Evolutionary conservation across 768 basidiomycete species (phyloP).

Genomic region (Hysterangium stoloniferum): DNA sequence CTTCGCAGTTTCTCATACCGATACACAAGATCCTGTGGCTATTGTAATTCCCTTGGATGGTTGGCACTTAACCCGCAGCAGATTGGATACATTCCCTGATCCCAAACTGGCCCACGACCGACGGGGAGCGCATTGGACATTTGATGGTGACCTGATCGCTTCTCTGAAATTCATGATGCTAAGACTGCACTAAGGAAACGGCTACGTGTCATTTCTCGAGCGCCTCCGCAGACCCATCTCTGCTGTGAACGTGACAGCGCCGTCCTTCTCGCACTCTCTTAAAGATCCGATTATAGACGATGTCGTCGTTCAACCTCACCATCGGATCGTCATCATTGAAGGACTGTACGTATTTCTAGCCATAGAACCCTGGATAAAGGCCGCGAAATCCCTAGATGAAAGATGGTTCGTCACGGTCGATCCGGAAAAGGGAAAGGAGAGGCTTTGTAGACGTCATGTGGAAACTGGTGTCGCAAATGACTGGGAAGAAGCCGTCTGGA

Average conservation of each 20-base stretch:
- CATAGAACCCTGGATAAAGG: slow-evolving; percentile 65
- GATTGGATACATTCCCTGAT: slow-evolving; percentile 70
- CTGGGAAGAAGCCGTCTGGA: slow-evolving; percentile 54
- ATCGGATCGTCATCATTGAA: slow-evolving; percentile 81
- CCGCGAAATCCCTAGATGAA: slow-evolving; percentile 61
- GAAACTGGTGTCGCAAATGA: slow-evolving; percentile 64
- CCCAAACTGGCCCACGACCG: slow-evolving; percentile 70
- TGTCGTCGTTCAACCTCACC: slow-evolving; percentile 46
- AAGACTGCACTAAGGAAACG: background rate
- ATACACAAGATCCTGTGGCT: slow-evolving; percentile 27
- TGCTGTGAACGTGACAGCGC: slow-evolving; percentile 40
- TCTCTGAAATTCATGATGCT: slow-evolving; percentile 7
- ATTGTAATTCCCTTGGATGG: slow-evolving; percentile 81
- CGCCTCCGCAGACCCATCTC: slow-evolving; percentile 5
- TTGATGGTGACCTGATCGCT: slow-evolving; percentile 43
- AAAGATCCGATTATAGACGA: slow-evolving; percentile 75
- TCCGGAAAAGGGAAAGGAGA: slow-evolving; percentile 41
- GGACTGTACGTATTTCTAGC: slow-evolving; percentile 81
- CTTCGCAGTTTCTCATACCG: slow-evolving; percentile 5
- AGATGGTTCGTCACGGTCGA: slow-evolving; percentile 67
- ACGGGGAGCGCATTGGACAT: slow-evolving; percentile 88
- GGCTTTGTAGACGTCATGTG: slow-evolving; percentile 71
- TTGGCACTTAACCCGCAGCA: slow-evolving; percentile 80
- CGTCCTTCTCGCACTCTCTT: slow-evolving; percentile 78
- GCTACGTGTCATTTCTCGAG: background rate